Evolutionary conservation across 257 asterid species (phyloP).

Genomic region (Solanum gracilifrons): DNA sequence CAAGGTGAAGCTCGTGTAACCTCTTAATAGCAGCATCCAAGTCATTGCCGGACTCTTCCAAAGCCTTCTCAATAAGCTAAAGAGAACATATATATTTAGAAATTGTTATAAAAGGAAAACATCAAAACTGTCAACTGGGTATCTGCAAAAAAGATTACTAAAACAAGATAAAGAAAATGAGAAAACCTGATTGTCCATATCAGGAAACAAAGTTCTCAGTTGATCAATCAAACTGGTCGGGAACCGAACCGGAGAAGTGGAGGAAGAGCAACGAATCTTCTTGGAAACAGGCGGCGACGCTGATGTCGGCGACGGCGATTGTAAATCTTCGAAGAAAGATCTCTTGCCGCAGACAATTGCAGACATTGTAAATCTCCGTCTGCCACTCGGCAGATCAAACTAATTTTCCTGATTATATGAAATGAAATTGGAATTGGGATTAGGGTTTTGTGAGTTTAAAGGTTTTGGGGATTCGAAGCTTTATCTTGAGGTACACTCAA

Average conservation of each 20-base stretch:
- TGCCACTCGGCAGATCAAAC: neutral
- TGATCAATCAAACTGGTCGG: constrained; percentile 32
- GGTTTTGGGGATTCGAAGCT: neutral
- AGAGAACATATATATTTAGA: neutral
- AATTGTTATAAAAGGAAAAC: neutral
- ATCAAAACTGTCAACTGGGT: neutral
- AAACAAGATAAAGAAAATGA: neutral
- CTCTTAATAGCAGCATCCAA: constrained; percentile 48
- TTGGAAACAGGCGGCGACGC: constrained; percentile 47
- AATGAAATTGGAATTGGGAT: neutral
- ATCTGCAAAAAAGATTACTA: neutral
- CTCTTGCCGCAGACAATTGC: constrained; percentile 81
- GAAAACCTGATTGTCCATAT: constrained; percentile 47
- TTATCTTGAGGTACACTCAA: neutral
- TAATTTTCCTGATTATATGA: neutral
- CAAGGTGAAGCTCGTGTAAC: constrained; percentile 39
- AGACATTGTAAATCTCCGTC: constrained; percentile 41
- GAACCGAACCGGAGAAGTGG: constrained; percentile 45
- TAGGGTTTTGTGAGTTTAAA: neutral
- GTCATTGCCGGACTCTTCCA: constrained; percentile 43
- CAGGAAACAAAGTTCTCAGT: constrained; percentile 49
- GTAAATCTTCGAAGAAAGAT: constrained; percentile 68
- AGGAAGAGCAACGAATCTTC: constrained; percentile 45
- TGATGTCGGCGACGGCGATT: constrained; percentile 47
- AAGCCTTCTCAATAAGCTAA: constrained; percentile 53